phyloP scores from a whole-genome alignment of 2,329 filamentous ascomycete genomes.

The Penicillium sp. region DNA sequence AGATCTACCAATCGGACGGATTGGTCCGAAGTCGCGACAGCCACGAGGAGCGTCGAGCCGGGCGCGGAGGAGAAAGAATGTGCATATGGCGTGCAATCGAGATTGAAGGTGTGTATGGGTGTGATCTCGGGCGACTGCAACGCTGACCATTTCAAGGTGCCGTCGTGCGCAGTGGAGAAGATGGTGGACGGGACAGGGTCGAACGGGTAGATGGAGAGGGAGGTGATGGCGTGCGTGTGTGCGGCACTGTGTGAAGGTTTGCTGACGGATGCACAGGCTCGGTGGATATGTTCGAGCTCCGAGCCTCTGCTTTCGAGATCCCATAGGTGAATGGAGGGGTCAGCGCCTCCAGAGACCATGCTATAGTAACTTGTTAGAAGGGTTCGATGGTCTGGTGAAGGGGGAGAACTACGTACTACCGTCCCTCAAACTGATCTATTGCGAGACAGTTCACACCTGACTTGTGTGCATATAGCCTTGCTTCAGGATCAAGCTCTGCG shows the following conservation, averaged over 20 bases:
- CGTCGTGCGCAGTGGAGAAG: conserved; percentile 51
- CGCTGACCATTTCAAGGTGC: conserved; percentile 50
- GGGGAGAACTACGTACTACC: conserved; percentile 57
- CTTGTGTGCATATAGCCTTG: conserved; percentile 63
- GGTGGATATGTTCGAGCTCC: conserved; percentile 55
- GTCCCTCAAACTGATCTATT: conserved; percentile 80
- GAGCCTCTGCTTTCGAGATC: conserved; percentile 70
- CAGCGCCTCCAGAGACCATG: conserved; percentile 82
- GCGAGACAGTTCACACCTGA: conserved; percentile 79
- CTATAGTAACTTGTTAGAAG: conserved; percentile 47
- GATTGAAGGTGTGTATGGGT: conserved; percentile 50
- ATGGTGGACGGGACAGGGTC: conserved; percentile 52
- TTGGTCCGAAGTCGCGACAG: conserved; percentile 85
- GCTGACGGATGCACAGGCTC: conserved; percentile 55
- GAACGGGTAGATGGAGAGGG: conserved; percentile 54
- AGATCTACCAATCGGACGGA: conserved; percentile 84
- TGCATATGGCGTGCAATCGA: conserved; percentile 55
- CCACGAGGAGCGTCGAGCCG: conserved; percentile 76
- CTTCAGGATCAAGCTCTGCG: conserved; percentile 26
- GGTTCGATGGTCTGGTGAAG: neutral
- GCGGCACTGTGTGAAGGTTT: conserved; percentile 42
- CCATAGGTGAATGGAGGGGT: conserved; percentile 85
- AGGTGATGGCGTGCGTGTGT: conserved; percentile 52
- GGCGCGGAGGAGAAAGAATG: conserved; percentile 72
- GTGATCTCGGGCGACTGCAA: conserved; percentile 44